Base-by-base conservation (phyloP, 805 yeast species). In the Isabelozyma gotoi region DNA sequence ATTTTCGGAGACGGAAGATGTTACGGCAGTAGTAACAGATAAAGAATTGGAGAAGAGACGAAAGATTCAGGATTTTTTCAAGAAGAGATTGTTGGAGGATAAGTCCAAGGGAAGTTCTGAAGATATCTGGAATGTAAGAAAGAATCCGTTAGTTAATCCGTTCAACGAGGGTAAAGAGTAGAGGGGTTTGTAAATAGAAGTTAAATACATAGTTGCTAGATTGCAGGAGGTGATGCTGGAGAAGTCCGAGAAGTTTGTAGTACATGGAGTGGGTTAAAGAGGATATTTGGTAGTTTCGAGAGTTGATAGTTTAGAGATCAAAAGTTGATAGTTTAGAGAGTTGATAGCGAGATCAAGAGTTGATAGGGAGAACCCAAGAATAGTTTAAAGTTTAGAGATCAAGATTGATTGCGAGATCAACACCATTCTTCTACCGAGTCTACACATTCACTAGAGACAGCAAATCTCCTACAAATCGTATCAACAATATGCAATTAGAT, bases 21-120 rank as follows among this genome's bases (percentile, higher is more conserved):
- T 58, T 41, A 54, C 56, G 7, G 51, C 53, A 2, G 12, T 24
- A 24, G 15, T 42, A 7, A 38, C 16, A 20, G 77, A 78, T 5
- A 60, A 80, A 21, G 84, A 81, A 49, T 80, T 78, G 16, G 76
- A 68, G 40, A 73, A 73, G 47, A 65, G 76, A 44, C 50, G 59
- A 37, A 68, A 68, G 50, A 73, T 91, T 11, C 90, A 85, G 57
- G 76, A 80, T 49, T 92, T 82, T 68, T 86, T 84, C 68, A 85
- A 80, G 67, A 67, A 76, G 29, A 71, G 81, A 47, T 68, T 82
- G 15, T 77, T 83, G 32, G 80, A 81, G 50, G 81, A 82, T 52
- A 77, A 79, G 59, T 71, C 76, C 31, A 65, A 71, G 39, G 96
- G 96, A 2, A 81, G 85, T 51, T 81, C 92, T 41, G 96, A 91